Percentiles rank a stretch among this genome's conserved stretches.
These are phyloP conservation scores for Halophytophthora batemanensis DNA, from an alignment of 352 stramenopile species.

Conservation along the genomic window DNA sequence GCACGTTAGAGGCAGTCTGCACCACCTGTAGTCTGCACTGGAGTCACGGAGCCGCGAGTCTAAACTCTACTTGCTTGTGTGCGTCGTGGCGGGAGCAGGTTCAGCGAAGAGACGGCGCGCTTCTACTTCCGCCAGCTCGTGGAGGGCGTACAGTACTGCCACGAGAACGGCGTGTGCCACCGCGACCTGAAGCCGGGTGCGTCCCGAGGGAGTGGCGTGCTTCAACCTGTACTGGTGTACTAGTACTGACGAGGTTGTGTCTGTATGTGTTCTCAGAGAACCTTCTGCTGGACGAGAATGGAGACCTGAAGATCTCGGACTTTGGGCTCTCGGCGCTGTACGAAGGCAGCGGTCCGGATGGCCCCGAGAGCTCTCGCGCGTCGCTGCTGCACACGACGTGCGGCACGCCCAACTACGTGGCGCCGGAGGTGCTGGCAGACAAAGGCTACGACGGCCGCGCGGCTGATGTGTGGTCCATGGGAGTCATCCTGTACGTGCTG, in stretches of 20 bases:
- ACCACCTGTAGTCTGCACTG: slow-evolving; percentile 1
- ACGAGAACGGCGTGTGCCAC: slow-evolving; percentile 97
- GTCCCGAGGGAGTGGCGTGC: no score
- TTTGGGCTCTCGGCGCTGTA: slow-evolving; percentile 97
- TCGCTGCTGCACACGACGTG: slow-evolving; percentile 95
- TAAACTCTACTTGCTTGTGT: slow-evolving; percentile 21
- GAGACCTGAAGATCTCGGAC: slow-evolving; percentile 99
- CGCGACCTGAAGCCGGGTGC: slow-evolving; percentile 94
- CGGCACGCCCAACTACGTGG: slow-evolving; percentile 97
- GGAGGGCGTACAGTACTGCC: slow-evolving; percentile 96
- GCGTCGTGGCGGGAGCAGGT: slow-evolving; percentile 32
- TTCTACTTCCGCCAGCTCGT: slow-evolving; percentile 99
- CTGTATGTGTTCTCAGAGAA: slow-evolving; percentile 73
- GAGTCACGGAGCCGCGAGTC: slow-evolving; percentile 8
- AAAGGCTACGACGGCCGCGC: slow-evolving; percentile 93
- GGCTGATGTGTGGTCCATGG: slow-evolving; percentile 96
- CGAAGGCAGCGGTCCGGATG: slow-evolving; percentile 75
- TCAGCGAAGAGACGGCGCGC: slow-evolving; percentile 94
- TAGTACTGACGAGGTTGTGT: no score
- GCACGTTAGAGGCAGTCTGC: slow-evolving; percentile 29
- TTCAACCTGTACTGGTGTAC: no score
- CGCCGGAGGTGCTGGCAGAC: slow-evolving; percentile 91
- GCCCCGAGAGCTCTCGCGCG: slow-evolving; percentile 79
- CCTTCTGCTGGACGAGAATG: slow-evolving; percentile 93
- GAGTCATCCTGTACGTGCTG: slow-evolving; percentile 98